phyloP scores from a whole-genome alignment of 2,329 filamentous ascomycete species.

The Diaporthe sp. region DNA sequence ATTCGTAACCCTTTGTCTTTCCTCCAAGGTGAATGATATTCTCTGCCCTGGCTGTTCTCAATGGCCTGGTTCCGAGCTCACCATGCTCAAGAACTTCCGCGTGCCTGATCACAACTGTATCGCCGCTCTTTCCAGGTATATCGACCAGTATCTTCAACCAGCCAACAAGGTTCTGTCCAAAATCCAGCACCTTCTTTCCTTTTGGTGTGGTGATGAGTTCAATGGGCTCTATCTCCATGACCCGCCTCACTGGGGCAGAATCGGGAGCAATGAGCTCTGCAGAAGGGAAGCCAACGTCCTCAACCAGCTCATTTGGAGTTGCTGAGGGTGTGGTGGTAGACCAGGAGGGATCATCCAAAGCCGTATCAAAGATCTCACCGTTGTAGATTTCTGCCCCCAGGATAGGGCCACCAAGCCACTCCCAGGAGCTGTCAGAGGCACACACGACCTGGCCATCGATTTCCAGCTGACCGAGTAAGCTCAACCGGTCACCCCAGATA shows the following conservation, averaged over 20 bases:
- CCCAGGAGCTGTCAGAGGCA: not conserved
- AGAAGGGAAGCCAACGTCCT: not conserved
- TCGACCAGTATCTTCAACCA: slow-evolving; percentile 55
- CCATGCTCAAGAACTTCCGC: slow-evolving; percentile 68
- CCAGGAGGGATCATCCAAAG: not conserved
- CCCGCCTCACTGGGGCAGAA: slow-evolving; percentile 50
- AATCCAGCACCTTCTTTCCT: slow-evolving; percentile 66
- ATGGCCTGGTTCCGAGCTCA: slow-evolving; percentile 57
- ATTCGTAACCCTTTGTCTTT: slow-evolving; percentile 1
- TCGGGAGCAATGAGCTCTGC: slow-evolving; percentile 48
- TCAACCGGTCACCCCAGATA: slow-evolving; percentile 50
- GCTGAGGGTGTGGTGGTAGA: not conserved
- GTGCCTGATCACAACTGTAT: slow-evolving; percentile 62
- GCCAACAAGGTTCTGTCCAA: slow-evolving; percentile 72
- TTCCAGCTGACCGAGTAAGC: slow-evolving; percentile 49
- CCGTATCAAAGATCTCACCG: not conserved
- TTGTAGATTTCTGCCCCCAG: not conserved
- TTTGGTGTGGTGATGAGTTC: slow-evolving; percentile 39
- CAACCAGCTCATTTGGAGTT: not conserved
- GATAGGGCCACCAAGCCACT: not conserved
- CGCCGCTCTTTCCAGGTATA: slow-evolving; percentile 53
- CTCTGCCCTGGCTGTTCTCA: slow-evolving; percentile 57
- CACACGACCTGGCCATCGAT: slow-evolving; percentile 40
- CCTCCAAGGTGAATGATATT: slow-evolving; percentile 55
- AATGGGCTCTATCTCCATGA: slow-evolving; percentile 44